These are phyloP conservation scores for Candida sp. DNA, from an alignment of 1,139 yeast genomes.

Conservation along the genomic window DNA sequence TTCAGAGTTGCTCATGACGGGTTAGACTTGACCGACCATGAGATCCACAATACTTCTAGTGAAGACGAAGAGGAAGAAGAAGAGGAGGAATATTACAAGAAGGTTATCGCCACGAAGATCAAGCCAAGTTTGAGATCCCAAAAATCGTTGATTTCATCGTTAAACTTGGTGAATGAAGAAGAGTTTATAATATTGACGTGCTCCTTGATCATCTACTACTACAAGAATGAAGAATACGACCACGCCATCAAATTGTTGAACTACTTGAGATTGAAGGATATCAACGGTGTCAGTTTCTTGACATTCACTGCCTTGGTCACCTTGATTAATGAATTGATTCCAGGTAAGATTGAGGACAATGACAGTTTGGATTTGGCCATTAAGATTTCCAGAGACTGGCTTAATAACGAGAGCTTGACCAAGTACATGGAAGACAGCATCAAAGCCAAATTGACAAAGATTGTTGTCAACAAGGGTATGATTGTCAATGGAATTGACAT, in stretches of 20 bases:
- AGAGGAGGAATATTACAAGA: constrained; percentile 14
- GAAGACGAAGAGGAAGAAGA: constrained; percentile 22
- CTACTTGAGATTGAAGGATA: constrained; percentile 23
- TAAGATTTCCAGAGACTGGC: constrained; percentile 35
- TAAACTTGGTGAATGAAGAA: constrained; percentile 39
- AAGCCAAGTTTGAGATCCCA: constrained; percentile 15
- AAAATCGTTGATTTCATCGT: constrained; percentile 30
- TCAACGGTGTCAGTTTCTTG: constrained; percentile 21
- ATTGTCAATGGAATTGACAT: constrained; percentile 32
- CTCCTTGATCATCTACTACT: constrained; percentile 30
- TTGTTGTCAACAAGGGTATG: constrained; percentile 37
- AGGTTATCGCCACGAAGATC: constrained; percentile 8
- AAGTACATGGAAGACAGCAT: constrained; percentile 25
- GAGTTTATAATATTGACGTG: constrained; percentile 36
- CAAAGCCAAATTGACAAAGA: constrained; percentile 32
- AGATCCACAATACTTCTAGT: constrained; percentile 21
- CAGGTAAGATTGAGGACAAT: constrained; percentile 23
- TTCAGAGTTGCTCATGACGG: constrained; percentile 28
- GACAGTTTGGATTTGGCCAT: constrained; percentile 32
- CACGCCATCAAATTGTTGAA: constrained; percentile 28
- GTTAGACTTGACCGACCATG: constrained; percentile 35
- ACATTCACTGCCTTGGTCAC: constrained; percentile 39
- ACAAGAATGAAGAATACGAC: constrained; percentile 19
- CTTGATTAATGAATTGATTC: constrained; percentile 26
- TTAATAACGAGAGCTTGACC: constrained; percentile 26